Percentiles rank a stretch among this genome's conserved stretches.
phyloP scores from a whole-genome alignment of 179 eudicot genomes.

The Vitellaria paradoxa region DNA sequence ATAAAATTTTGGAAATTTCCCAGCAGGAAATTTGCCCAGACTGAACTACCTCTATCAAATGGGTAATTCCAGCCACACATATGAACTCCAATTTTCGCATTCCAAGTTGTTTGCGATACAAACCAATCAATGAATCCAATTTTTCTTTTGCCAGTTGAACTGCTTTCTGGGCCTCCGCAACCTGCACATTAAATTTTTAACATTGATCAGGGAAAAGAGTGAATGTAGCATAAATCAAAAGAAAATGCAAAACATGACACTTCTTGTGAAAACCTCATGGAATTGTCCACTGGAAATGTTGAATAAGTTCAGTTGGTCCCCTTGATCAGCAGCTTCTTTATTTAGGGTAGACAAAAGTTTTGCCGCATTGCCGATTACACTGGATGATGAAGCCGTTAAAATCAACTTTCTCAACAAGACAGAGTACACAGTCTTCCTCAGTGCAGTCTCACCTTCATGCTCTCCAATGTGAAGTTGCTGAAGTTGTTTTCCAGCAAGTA shows the following conservation, averaged over 20 bases:
- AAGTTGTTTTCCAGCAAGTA: conserved; percentile 75
- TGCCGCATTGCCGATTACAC: conserved; percentile 52
- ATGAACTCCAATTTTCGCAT: conserved; percentile 57
- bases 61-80: conserved; percentile 72
- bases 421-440: conserved; percentile 40
- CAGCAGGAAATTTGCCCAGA: background rate
- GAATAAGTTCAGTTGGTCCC: conserved; percentile 67
- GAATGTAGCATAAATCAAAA: background rate
- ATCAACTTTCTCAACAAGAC: conserved; percentile 65
- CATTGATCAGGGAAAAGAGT: background rate
- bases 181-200: conserved; percentile 33
- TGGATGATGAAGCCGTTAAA: conserved; percentile 65
- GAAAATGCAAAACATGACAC: conserved; percentile 8
- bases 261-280: conserved; percentile 51
- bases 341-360: conserved; percentile 67
- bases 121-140: conserved; percentile 55
- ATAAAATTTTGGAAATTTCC: background rate
- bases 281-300: conserved; percentile 50
- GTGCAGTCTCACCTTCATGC: conserved; percentile 16
- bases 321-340: conserved; percentile 83
- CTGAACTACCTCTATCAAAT: conserved; percentile 78
- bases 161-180: conserved; percentile 49
- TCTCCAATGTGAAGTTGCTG: conserved; percentile 52
- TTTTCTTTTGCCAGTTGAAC: conserved; percentile 58
- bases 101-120: conserved; percentile 70